Evolutionary conservation across 495 filamentous ascomycete genomes (phyloP).

Genomic region (Penicillium parvum): DNA sequence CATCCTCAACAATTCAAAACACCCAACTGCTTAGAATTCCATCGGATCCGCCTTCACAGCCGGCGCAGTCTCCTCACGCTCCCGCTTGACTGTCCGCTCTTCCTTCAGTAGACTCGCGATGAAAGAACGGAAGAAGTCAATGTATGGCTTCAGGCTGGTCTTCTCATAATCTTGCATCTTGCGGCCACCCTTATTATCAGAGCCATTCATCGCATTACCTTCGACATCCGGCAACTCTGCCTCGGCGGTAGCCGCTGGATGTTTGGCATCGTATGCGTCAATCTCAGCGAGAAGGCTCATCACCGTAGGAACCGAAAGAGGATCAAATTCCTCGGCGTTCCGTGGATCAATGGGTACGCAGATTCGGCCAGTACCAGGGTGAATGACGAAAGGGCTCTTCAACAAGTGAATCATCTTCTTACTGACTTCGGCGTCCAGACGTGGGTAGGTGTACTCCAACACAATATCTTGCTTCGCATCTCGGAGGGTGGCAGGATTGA

Average conservation of each 20-base stretch:
- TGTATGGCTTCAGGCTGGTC: constrained; percentile 87
- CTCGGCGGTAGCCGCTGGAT: constrained; percentile 28
- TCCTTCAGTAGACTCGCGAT: constrained; percentile 75
- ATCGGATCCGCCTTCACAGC: constrained; percentile 49
- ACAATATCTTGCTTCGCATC: constrained; percentile 93
- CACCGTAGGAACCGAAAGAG: constrained; percentile 81
- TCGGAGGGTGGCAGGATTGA: constrained; percentile 62
- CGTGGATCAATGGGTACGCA: constrained; percentile 88
- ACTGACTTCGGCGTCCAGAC: constrained; percentile 91
- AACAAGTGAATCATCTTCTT: constrained; percentile 97
- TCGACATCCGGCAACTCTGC: constrained; percentile 36
- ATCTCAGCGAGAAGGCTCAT: constrained; percentile 75
- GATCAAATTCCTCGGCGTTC: constrained; percentile 74
- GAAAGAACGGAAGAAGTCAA: constrained; percentile 82
- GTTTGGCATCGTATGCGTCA: constrained; percentile 60
- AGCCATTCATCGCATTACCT: constrained; percentile 32
- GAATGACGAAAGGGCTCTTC: constrained; percentile 92
- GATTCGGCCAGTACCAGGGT: constrained; percentile 88
- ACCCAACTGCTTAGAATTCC: constrained; percentile 39
- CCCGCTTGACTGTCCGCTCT: constrained; percentile 69
- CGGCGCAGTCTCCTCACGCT: constrained; percentile 52
- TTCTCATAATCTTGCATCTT: constrained; percentile 88
- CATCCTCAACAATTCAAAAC: constrained; percentile 1
- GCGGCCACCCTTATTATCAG: constrained; percentile 36
- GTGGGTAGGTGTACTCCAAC: constrained; percentile 96